Evolutionary conservation across 768 basidiomycete species (phyloP), one percentile per base, ranked within the genome.

Genomic region (Lentinula edodes): DNA sequence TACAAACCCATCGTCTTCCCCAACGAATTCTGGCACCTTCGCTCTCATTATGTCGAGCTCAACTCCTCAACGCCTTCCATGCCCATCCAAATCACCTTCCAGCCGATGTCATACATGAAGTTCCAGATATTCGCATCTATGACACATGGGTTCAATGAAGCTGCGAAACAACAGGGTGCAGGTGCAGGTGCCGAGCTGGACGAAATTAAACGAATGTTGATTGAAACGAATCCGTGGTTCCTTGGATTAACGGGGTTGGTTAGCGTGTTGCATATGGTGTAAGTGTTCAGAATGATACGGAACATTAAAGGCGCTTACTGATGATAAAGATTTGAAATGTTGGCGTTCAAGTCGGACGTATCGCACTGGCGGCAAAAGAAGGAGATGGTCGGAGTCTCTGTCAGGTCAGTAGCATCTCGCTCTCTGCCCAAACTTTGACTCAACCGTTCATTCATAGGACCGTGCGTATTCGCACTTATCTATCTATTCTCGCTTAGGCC

Each of bases 331-430:
- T 96, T 97, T 71, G 94, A 96, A 76, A 91, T 97, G 85, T 78
- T 97, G 61, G 96, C 96, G 13, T 98, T 98, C 84, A 92, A 91
- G 70, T 89, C 86, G 32, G 96, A 98, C 69, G 92, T 98, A 46
- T 86, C 89, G 34, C 96, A 98, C 71, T 98, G 95, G 95, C 81
- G 94, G 43, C 87, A 94, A 69, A 95, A 87, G 78, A 89, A 95
- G 67, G 95, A 98, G 72, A 85, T 98, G 74, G 90, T 91, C 62
- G 97, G 97, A 12, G 95, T 99, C 13, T 96, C 94, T 57, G 83
- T 99, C 65, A 86, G 95, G 90, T 91, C 66, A 64, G 63, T 20
- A 60, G 15, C 39, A 53, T 23, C 48, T 48, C 52, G 57, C 55
- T 57, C 36, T 56, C 13, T 42, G 32, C 55, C 18, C 53, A 4